Conservation (phyloP, 2,329 filamentous ascomycete species). For the Aspergillus fischeri region DNA sequence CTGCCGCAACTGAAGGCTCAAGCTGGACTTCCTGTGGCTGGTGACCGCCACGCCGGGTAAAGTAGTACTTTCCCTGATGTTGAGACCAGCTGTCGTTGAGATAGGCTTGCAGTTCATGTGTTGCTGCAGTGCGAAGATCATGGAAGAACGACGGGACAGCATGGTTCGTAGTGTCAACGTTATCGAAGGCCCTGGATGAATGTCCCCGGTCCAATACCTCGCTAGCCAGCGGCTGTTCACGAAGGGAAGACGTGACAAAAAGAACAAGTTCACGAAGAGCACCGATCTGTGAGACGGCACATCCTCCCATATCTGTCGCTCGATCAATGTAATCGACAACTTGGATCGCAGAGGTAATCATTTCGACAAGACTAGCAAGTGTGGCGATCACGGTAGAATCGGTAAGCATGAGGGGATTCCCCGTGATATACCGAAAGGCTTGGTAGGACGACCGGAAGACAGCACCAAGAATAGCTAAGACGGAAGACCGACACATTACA, state of each 20-base stretch:
- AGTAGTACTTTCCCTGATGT: constrained; percentile 43
- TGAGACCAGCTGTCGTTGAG: constrained; percentile 46
- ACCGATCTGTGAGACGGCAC: constrained; percentile 30
- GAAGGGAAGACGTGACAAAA: constrained; percentile 29
- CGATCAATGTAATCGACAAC: constrained; percentile 47
- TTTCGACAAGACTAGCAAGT: constrained; percentile 37
- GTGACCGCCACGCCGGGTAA: constrained; percentile 41
- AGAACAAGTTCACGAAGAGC: constrained; percentile 39
- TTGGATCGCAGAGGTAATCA: constrained; percentile 38
- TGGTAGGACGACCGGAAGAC: constrained; percentile 37
- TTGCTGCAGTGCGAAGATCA: constrained; percentile 30
- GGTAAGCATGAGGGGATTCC: constrained; percentile 31
- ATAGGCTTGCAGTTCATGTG: constrained; percentile 42
- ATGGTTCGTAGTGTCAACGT: constrained; percentile 1
- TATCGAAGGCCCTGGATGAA: background rate
- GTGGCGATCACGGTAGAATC: constrained; percentile 38
- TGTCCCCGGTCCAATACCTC: constrained; percentile 3
- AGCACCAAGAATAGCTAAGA: constrained; percentile 33
- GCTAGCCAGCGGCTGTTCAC: constrained; percentile 14
- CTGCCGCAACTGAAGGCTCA: constrained; percentile 22
- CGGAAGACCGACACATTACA: constrained; percentile 32
- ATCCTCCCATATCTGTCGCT: constrained; percentile 20
- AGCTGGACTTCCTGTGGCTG: constrained; percentile 43
- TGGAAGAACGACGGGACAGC: constrained; percentile 14
- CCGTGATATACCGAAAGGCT: constrained; percentile 35